Evolutionary conservation across 2,329 filamentous ascomycete genomes (phyloP), one percentile per base, ranked within the genome.

Genomic region (Sporothrix dimorphospora): DNA sequence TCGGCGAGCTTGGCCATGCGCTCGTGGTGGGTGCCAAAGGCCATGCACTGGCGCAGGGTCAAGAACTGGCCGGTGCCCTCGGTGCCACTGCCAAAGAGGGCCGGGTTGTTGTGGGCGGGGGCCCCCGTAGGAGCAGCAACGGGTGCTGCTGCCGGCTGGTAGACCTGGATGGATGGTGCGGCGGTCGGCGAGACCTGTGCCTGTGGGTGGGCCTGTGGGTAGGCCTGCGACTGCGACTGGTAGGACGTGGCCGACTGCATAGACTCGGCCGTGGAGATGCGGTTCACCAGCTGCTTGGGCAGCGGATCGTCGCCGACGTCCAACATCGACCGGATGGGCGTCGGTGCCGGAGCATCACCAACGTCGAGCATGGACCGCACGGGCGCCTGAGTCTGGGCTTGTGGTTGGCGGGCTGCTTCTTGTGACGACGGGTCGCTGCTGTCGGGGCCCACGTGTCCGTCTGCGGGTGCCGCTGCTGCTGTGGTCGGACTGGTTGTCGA

Each of bases 1-100:
- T 91, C 88, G 72, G 93, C 88, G 79, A 92, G 97, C 16, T 89
- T 90, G 57, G 86, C 84, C 73, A 96, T 92, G 24, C 94, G 89
- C 75, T 96, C 90, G 16, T 85, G 80, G 0, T 90, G 81, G 1
- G 87, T 88, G 19, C 87, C 85, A 67, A 96, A 85, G 9, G 88
- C 89, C 77, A 94, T 85, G 73, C 98, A 97, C 72, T 97, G 92
- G 68, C 90, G 72, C 16, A 75, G 72, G 11, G 74, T 76, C 70
- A 74, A 49, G 24, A 73, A 70, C 83, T 86, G 57, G 76, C 59
- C 57, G 14, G 66, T 24, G 63, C 71, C 51, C 24, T 72, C 72
- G 47, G 53, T 47, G 30, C 42, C 53, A 30, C 68, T 71, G 12
- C 49, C 61, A 38, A 65, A 72, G 8, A 69, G 24, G 7, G 71